Evolutionary conservation across 2,329 filamentous ascomycete species (phyloP), one percentile per base, ranked within the genome.

Genomic region (Fusarium sp.): DNA sequence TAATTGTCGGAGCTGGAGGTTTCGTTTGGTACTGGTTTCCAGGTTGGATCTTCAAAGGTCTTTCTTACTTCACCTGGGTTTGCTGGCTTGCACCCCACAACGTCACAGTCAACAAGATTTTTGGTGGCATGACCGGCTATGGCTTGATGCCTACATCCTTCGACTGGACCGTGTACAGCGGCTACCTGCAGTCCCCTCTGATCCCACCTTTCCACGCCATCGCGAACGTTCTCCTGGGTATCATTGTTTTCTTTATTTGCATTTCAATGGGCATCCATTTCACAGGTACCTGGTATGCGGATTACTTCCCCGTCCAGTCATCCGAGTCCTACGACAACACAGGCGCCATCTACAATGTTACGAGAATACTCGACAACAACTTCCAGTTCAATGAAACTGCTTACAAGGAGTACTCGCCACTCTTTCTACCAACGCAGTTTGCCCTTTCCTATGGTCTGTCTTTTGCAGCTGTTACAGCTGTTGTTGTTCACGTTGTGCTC

Each of bases 391-490:
- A 92, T 77, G 85, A 86, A 73, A 85, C 84, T 5, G 87, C 87
- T 18, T 93, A 93, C 79, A 82, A 86, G 68, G 82, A 83, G 27
- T 92, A 93, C 78, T 92, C 90, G 25, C 91, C 91, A 3, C 84
- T 92, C 7, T 92, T 88, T 75, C 82, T 93, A 25, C 86, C 89
- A 5, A 86, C 90, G 0, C 90, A 91, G 66, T 93, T 89, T 66
- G 86, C 86, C 5, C 78, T 90, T 41, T 82, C 84, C 12, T 90
- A 93, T 73, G 90, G 90, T 3, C 81, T 92, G 15, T 89, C 88
- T 0, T 93, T 93, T 76, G 91, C 91, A n/a, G 88, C 90, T 27
- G 86, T 92, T 33, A 86, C 89, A 0, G 88, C 89, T 14, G 89
- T 90, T 62, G 79, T 90, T 45, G 84, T 89, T 12, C 88, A 90